Base-by-base conservation (phyloP, 164 flowering plant genomes). In the Malania oleifera region DNA sequence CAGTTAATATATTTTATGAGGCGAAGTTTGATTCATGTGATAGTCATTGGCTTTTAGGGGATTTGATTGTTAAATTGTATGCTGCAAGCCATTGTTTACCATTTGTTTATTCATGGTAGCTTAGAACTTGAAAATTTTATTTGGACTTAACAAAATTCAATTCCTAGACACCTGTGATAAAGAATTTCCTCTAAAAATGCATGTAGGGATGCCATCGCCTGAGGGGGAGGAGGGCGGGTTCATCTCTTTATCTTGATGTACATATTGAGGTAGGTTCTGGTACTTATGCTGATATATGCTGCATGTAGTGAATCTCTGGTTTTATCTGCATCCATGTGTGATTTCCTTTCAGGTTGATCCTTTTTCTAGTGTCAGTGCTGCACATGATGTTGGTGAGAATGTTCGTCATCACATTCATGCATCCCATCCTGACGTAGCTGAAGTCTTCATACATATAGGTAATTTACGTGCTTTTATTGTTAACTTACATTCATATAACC, bases 391-490 rank as follows among this genome's bases (percentile, higher is more conserved):
- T 56, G 96, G 92, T 34, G 95, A 93, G 72, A 73, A 61, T 73
- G 97, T 90, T 56, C 95, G 93, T 29, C 73, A 48, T 38, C 80
- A 73, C 49, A 80, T 93, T 67, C 91, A 82, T 31, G 67, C 68
- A 17, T 67, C 70, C 41, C 93, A 93, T 70, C 75, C 78, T 35
- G 85, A 78, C 75, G 89, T 93, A 27, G 59, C 95, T 38, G 99
- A 93, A 78, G 91, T 90, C 62, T 93, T 88, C 76, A 81, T 90
- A 69, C 99, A 93, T 72, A 90, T 93, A 54, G 99, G 98, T 89
- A 82, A 4, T 29, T 5, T 39, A 50, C 18, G 53, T 54, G 23
- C 14, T 48, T 60, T 19, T 43, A n/a, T n/a, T n/a, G n/a, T n/a
- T n/a, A n/a, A n/a, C n/a, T n/a, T n/a, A n/a, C n/a, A n/a, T n/a